Evolutionary conservation across 345 rosid species (phyloP).

Genomic region (Dimocarpus longan): DNA sequence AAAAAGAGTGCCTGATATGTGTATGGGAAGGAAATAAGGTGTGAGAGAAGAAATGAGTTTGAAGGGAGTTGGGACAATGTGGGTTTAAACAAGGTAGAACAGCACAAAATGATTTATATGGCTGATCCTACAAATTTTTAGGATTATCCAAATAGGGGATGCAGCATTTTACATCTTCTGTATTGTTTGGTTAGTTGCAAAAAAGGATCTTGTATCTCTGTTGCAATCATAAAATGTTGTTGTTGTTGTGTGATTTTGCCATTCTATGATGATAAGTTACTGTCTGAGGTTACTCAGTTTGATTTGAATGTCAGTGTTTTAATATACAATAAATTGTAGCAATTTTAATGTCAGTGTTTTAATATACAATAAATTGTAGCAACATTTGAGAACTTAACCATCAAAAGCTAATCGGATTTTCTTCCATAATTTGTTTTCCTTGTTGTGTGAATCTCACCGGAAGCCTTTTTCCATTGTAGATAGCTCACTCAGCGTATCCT

Average conservation of each 20-base stretch:
- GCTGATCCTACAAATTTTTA: not conserved
- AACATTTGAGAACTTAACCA: not conserved
- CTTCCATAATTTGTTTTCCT: not conserved
- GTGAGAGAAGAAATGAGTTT: not conserved
- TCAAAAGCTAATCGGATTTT: not conserved
- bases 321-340: too few species aligned
- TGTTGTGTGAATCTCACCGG: conserved; percentile 16
- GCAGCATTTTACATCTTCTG: not conserved
- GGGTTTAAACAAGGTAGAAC: not conserved
- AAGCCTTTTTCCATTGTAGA: conserved; percentile 41
- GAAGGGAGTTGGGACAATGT: not conserved
- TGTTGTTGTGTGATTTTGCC: not conserved
- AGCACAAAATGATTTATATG: not conserved
- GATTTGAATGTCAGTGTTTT: not conserved
- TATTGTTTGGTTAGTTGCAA: not conserved
- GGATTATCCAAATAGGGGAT: not conserved
- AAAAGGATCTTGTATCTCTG: not conserved
- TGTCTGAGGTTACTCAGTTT: not conserved
- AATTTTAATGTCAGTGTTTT: too few species aligned
- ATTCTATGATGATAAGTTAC: not conserved
- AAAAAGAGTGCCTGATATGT: not conserved
- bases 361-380: conserved; percentile 2
- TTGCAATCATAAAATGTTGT: not conserved
- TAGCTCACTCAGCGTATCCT: conserved; percentile 78
- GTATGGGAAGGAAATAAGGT: not conserved